Conservation (phyloP, 1,284 basidiomycete species). For the Ustilago curta region DNA sequence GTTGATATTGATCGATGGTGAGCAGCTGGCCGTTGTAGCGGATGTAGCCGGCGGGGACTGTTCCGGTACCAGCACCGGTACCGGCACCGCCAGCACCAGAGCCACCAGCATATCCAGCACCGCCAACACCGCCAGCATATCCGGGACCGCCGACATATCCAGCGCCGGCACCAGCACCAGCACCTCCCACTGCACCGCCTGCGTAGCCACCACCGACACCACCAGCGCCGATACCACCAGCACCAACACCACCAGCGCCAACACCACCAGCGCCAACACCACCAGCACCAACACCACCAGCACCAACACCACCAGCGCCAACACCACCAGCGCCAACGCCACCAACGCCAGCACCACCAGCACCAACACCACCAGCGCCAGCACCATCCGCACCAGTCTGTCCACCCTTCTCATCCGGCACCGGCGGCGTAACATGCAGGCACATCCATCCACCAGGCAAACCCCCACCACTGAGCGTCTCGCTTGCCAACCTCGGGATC, state of each 20-base stretch:
- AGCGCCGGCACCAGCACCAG: slow-evolving; percentile 6
- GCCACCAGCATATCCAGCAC: neutral
- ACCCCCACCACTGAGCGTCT: slow-evolving; percentile 28
- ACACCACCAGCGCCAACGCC: neutral
- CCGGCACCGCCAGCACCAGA: slow-evolving; percentile 8
- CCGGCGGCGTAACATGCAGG: slow-evolving; percentile 25
- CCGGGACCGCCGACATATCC: neutral
- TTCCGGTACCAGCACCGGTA: slow-evolving; percentile 1
- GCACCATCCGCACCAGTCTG: neutral
- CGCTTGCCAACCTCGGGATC: slow-evolving; percentile 31
- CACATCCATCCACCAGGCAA: slow-evolving; percentile 35
- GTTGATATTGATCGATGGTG: slow-evolving; percentile 32
- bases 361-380: slow-evolving; percentile 1
- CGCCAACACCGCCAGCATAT: neutral
- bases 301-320: neutral
- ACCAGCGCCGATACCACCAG: slow-evolving; percentile 5
- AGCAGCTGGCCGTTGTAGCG: slow-evolving; percentile 38
- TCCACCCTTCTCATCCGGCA: neutral
- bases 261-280: slow-evolving; percentile 1
- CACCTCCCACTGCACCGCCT: neutral
- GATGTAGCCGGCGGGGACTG: slow-evolving; percentile 26
- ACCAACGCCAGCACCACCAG: neutral
- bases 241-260: neutral
- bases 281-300: slow-evolving; percentile 3
- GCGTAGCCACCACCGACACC: neutral